Base-by-base conservation (phyloP, 2,329 filamentous ascomycete species). In the Fusarium brachygibbosum region DNA sequence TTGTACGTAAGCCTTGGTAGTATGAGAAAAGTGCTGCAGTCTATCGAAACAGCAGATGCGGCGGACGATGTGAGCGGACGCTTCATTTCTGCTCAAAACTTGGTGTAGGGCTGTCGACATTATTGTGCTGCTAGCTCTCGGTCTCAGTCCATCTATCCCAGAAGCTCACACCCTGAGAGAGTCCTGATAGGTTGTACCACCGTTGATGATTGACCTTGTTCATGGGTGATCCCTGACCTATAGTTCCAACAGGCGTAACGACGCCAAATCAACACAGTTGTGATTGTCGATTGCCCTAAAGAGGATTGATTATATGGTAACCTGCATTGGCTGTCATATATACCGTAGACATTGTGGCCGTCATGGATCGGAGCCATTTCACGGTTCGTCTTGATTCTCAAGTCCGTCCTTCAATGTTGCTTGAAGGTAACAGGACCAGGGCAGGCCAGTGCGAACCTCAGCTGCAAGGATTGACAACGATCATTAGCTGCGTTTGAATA, bases 121-220 rank as follows among this genome's bases (percentile, higher is more conserved):
- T 51, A 40, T 51, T 29, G 17, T 37, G 23, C 37, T 68, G 40
- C 41, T 29, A 41, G 25, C 17, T 46, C 29, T 46, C 41, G 34
- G 21, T 51, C 46, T 40, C 45, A 66, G 12, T 44, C 44, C 50
- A 51, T 35, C 28, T 46, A 44, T 44, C 40, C 42, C 45, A 60
- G 46, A 35, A 38, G 41, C 29, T 28, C 28, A 23, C 44, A 49
- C 25, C 23, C 35, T 59, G 44, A 51, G 46, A 51, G 50, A 54
- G 46, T 41, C 66, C 54, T 65, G 55, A 52, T 57, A 68, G 68
- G 67, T 63, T 66, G 61, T 62, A 71, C 68, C 68, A 69, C 68
- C 68, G 63, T 58, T 62, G 52, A 57, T 70, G 59, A 57, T 59
- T 61, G 66, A 46, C 57, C 57, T 29, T 56, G 52, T 53, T 38